phyloP scores from a whole-genome alignment of 768 basidiomycete species.

The Tremella mesenterica region DNA sequence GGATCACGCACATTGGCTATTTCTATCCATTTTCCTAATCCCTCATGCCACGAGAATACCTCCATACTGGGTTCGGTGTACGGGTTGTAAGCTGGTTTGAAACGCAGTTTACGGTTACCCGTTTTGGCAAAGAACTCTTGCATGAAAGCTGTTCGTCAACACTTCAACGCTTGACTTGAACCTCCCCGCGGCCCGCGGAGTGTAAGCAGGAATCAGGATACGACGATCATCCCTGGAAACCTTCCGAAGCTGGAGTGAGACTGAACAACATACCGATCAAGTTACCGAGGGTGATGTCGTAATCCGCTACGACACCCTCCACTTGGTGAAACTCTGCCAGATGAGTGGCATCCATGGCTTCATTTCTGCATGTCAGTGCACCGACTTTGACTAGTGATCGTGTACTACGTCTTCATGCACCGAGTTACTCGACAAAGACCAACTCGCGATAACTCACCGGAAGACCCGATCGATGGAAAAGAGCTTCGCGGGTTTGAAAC shows the following conservation, averaged over 20 bases:
- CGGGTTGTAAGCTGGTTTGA: constrained; percentile 98
- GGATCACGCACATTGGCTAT: constrained; percentile 16
- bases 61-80: constrained; percentile 82
- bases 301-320: constrained; percentile 97
- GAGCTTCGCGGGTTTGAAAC: constrained; percentile 82
- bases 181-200: too few species aligned
- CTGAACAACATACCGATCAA: constrained; percentile 62
- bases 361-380: constrained; percentile 58
- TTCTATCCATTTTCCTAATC: constrained; percentile 20
- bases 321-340: constrained; percentile 99
- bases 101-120: constrained; percentile 85
- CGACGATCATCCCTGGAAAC: too few species aligned
- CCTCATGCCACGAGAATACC: constrained; percentile 94
- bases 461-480: constrained; percentile 98
- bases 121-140: constrained; percentile 96
- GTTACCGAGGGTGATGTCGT: constrained; percentile 82
- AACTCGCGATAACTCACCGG: constrained; percentile 46
- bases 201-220: too few species aligned
- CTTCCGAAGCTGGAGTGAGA: background rate
- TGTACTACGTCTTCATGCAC: background rate
- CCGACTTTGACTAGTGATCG: background rate
- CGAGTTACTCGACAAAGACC: too few species aligned
- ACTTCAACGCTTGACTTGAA: too few species aligned
- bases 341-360: constrained; percentile 97
- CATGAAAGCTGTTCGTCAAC: constrained; percentile 99